Evolutionary conservation across 306 rosid species (phyloP), one percentile per base, ranked within the genome.

Genomic region (Cicer chorassanicum): DNA sequence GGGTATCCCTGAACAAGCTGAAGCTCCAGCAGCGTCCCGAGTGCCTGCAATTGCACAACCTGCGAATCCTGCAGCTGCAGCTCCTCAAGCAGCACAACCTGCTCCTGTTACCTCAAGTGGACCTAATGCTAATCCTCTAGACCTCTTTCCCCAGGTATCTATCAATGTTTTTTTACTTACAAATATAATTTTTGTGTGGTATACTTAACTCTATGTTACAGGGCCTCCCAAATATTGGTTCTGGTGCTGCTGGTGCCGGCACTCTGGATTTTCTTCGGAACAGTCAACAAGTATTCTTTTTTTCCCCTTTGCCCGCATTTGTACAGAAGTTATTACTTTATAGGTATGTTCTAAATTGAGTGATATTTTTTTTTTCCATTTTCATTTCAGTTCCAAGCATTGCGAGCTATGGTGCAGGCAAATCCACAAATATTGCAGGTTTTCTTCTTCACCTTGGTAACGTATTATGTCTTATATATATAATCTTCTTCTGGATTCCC

Each of bases 381-480:
- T 61, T 56, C 60, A 4, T 77, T 73, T 73, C 87, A 94, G 95
- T 91, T 94, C 79, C 96, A 91, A 77, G 92, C 94, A 9, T 75
- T 94, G 84, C 90, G 98, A 73, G 82, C 93, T 41, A 88, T 94
- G 96, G 98, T 94, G 79, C 98, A 90, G 78, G 91, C 96, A 39
- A 94, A 94, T 81, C 97, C 98, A 69, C 97, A 94, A 86, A 91
- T 94, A 78, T 79, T 94, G 83, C 98, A 94, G 98, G 98, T 94
- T 59, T 72, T 43, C 73, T 72, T 79, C 62, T 45, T 42, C 45
- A 10, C 46, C 74, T 50, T 24, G 1, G 51, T 70, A 44, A 29
- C 60, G 3, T 67, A 72, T 65, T 71, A 6, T 64, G 65, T 68
- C 62, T 39, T 75, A 6, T 39, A 6, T 29, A 6, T 29, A 29